A percentile compares a stretch with the other conserved stretches of the same genome.
phyloP scores from a whole-genome alignment of 1,284 basidiomycete species.

The Sparassis latifolia region DNA sequence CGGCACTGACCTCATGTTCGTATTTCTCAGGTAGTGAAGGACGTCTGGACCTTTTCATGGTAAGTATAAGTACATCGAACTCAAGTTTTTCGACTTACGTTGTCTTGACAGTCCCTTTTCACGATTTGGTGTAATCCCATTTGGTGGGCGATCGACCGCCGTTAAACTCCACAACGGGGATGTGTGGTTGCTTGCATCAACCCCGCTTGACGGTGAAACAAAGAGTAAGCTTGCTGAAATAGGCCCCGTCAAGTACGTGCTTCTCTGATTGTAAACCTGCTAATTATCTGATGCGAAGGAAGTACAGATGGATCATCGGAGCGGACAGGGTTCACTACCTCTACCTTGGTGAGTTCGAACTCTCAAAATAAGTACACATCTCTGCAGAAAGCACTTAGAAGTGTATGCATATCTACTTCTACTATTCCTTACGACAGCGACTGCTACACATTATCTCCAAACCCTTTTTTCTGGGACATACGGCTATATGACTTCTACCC shows the following conservation, averaged over 20 bases:
- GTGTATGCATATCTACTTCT: too few relatives aligned
- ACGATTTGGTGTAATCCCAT: slow-evolving; percentile 60
- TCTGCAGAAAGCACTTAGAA: too few relatives aligned
- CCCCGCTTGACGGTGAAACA: slow-evolving; percentile 70
- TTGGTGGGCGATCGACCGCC: slow-evolving; percentile 82
- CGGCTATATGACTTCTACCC: neutral
- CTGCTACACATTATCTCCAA: too few relatives aligned
- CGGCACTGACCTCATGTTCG: neutral
- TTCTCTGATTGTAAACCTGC: neutral
- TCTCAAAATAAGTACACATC: neutral
- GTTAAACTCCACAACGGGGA: slow-evolving; percentile 66
- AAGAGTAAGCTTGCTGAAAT: slow-evolving; percentile 66
- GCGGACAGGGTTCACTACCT: slow-evolving; percentile 62
- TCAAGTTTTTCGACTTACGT: neutral
- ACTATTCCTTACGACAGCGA: too few relatives aligned
- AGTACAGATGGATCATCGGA: slow-evolving; percentile 58
- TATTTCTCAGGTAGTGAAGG: slow-evolving; percentile 42
- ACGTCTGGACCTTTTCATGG: slow-evolving; percentile 74
- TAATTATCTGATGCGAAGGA: neutral
- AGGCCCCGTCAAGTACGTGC: slow-evolving; percentile 64
- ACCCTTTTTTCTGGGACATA: neutral
- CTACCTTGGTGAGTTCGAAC: slow-evolving; percentile 43
- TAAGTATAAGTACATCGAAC: slow-evolving; percentile 16
- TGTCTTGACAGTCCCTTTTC: slow-evolving; percentile 51
- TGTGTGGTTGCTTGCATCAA: slow-evolving; percentile 85